Percentiles rank a stretch among this genome's conserved stretches.
phyloP scores from a whole-genome alignment of 805 yeast genomes.

The Brettanomyces naardenensis region DNA sequence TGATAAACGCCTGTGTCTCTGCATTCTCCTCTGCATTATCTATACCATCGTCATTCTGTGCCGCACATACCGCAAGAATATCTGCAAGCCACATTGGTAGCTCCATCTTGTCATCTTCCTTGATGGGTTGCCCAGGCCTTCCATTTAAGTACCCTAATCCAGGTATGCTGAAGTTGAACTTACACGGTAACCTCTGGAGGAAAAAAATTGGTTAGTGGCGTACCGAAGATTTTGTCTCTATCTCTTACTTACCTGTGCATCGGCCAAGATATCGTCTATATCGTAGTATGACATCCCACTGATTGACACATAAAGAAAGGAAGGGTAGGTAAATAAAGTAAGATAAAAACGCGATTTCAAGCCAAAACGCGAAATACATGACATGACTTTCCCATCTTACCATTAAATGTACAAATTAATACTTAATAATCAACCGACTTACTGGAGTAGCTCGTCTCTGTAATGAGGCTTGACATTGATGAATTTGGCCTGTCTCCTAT shows the following conservation, averaged over 20 bases:
- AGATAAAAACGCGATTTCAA: neutral
- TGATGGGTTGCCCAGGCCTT: slow-evolving; percentile 55
- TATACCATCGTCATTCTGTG: slow-evolving; percentile 15
- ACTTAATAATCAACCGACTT: neutral
- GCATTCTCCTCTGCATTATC: slow-evolving; percentile 24
- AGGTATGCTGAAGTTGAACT: slow-evolving; percentile 69
- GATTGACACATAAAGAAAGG: neutral
- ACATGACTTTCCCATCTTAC: neutral
- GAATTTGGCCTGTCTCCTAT: slow-evolving; percentile 53
- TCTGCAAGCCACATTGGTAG: slow-evolving; percentile 89
- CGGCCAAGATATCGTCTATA: slow-evolving; percentile 68
- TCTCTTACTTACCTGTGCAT: slow-evolving; percentile 36
- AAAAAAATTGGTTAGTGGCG: slow-evolving; percentile 7
- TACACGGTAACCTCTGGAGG: slow-evolving; percentile 72
- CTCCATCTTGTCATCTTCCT: slow-evolving; percentile 57
- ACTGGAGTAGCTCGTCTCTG: slow-evolving; percentile 62
- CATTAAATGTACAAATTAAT: neutral
- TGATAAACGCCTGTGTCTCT: slow-evolving; percentile 44
- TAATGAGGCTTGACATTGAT: slow-evolving; percentile 79
- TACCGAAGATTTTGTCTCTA: slow-evolving; percentile 2
- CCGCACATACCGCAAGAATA: slow-evolving; percentile 51
- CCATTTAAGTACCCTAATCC: slow-evolving; percentile 86
- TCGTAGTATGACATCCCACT: slow-evolving; percentile 45
- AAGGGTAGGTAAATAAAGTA: neutral
- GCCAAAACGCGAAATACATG: neutral